Conservation (phyloP, 1,284 basidiomycete genomes). For the Rhodotorula sp. region DNA sequence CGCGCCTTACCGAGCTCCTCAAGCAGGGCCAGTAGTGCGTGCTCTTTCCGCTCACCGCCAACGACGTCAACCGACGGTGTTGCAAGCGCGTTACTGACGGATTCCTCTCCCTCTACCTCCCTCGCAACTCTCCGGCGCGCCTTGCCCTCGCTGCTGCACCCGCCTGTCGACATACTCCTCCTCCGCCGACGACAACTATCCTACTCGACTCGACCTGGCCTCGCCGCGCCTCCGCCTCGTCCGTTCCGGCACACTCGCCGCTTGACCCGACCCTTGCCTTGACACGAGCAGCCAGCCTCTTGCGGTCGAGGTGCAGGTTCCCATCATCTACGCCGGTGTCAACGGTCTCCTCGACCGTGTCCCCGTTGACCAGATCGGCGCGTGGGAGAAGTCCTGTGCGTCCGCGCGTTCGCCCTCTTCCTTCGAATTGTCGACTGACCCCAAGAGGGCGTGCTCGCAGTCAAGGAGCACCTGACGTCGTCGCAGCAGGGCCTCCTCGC, state of each 20-base stretch:
- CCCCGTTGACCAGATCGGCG: slow-evolving; percentile 84
- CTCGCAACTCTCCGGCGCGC: too few relatives aligned
- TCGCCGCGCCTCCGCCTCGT: neutral
- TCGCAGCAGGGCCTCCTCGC: slow-evolving; percentile 50
- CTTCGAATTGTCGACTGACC: neutral
- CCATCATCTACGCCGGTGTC: slow-evolving; percentile 84
- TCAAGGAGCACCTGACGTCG: slow-evolving; percentile 59
- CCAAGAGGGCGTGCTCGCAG: slow-evolving; percentile 40
- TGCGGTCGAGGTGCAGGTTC: slow-evolving; percentile 59
- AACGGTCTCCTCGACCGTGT: slow-evolving; percentile 70
- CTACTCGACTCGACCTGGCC: neutral
- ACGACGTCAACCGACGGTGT: neutral
- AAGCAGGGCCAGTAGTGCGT: slow-evolving; percentile 86
- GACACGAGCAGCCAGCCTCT: slow-evolving; percentile 8
- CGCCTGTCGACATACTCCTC: too few relatives aligned
- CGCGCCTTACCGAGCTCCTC: slow-evolving; percentile 95
- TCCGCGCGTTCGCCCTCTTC: neutral
- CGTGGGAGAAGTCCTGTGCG: slow-evolving; percentile 53
- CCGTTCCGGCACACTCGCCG: too few relatives aligned
- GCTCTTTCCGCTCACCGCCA: too few relatives aligned
- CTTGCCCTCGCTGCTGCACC: too few relatives aligned
- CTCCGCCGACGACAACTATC: too few relatives aligned
- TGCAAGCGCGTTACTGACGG: neutral
- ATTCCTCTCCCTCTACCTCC: too few relatives aligned
- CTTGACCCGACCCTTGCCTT: neutral